phyloP scores from a whole-genome alignment of 1,284 basidiomycete genomes.

The Pseudomicrostroma phylloplanum region DNA sequence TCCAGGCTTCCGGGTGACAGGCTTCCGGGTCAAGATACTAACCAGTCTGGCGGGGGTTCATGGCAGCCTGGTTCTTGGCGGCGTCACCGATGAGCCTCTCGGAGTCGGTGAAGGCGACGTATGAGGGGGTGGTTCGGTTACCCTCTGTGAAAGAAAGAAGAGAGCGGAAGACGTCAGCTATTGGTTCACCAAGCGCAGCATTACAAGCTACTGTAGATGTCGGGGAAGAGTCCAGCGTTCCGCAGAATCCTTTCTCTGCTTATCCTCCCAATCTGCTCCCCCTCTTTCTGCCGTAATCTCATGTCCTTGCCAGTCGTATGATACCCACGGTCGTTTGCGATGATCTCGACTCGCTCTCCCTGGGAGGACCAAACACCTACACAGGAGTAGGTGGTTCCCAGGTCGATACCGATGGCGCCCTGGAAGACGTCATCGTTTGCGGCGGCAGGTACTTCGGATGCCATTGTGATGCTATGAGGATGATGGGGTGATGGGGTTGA shows the following conservation, averaged over 20 bases:
- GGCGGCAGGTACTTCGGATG: slow-evolving; percentile 48
- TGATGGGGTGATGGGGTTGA: slow-evolving; percentile 12
- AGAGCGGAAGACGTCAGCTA: slow-evolving; percentile 2
- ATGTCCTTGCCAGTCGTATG: background rate
- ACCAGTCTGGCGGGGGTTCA: slow-evolving; percentile 77
- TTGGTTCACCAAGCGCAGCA: no score
- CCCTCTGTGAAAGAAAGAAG: slow-evolving; percentile 63
- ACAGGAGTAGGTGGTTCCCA: slow-evolving; percentile 79
- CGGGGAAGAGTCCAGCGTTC: no score
- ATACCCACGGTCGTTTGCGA: slow-evolving; percentile 52
- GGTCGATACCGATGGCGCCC: slow-evolving; percentile 82
- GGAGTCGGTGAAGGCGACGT: slow-evolving; percentile 93
- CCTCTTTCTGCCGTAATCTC: background rate
- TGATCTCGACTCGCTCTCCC: slow-evolving; percentile 49
- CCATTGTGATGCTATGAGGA: slow-evolving; percentile 40
- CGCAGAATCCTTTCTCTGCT: no score
- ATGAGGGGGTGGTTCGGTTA: slow-evolving; percentile 97
- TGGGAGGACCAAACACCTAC: slow-evolving; percentile 51
- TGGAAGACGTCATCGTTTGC: slow-evolving; percentile 72
- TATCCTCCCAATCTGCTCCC: background rate
- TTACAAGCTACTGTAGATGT: no score
- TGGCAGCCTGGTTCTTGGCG: slow-evolving; percentile 65
- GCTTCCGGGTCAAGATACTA: no score
- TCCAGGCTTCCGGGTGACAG: no score
- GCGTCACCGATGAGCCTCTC: slow-evolving; percentile 96